A percentile compares a stretch with the other conserved stretches of the same genome.
Evolutionary conservation across 331 rosid genomes (phyloP).

Genomic region (Telfairia occidentalis): DNA sequence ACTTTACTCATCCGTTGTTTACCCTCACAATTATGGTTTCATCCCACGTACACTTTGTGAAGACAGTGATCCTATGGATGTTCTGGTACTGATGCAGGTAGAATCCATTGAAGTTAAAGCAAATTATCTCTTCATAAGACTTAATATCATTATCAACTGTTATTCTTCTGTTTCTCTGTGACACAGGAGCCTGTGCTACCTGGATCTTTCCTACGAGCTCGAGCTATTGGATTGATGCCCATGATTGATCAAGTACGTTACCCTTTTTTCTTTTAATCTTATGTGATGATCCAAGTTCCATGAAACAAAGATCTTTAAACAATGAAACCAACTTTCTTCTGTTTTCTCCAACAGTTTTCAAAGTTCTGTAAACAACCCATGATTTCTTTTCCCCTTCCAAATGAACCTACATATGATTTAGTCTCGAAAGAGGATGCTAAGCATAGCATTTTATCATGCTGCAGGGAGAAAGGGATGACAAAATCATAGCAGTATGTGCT

Average conservation of each 20-base stretch:
- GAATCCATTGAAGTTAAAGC: slow-evolving; percentile 2
- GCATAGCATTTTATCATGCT: slow-evolving; percentile 16
- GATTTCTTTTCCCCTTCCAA: not conserved
- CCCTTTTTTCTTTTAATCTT: not conserved
- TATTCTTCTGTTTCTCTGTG: slow-evolving; percentile 7
- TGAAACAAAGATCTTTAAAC: not conserved
- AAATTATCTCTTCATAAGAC: not conserved
- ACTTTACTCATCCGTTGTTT: slow-evolving; percentile 94
- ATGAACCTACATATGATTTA: not conserved
- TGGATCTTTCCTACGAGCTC: slow-evolving; percentile 95
- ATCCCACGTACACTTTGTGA: slow-evolving; percentile 91
- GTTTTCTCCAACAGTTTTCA: not conserved
- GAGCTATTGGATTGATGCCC: slow-evolving; percentile 97
- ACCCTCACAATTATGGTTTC: slow-evolving; percentile 96
- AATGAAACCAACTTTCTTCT: not conserved
- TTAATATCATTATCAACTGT: not conserved
- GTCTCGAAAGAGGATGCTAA: not conserved
- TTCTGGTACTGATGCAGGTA: slow-evolving; percentile 93
- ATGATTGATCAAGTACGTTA: slow-evolving; percentile 86
- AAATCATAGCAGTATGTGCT: slow-evolving; percentile 94
- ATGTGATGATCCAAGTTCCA: not conserved
- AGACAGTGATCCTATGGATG: slow-evolving; percentile 97
- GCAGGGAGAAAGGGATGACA: slow-evolving; percentile 98
- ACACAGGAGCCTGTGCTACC: slow-evolving; percentile 77
- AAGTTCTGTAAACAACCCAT: not conserved